phyloP scores from a whole-genome alignment of 768 basidiomycete genomes.

The Boletus coccyginus region DNA sequence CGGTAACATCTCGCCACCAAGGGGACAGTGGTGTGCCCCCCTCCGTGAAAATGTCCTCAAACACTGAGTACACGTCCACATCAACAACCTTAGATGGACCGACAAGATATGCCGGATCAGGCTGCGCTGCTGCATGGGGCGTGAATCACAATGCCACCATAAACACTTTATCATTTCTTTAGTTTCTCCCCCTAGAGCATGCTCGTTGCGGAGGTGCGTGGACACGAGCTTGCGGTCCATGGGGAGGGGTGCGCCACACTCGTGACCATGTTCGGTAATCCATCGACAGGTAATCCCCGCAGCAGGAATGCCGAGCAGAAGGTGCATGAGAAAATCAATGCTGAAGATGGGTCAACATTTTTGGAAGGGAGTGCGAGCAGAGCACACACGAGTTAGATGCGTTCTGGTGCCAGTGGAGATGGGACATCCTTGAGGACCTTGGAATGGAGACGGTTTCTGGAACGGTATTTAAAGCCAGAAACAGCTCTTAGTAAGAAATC shows the following conservation, averaged over 20 bases:
- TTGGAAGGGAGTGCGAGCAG: no score
- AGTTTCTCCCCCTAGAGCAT: not conserved
- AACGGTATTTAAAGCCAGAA: no score
- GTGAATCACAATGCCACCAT: not conserved
- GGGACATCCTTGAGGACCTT: no score
- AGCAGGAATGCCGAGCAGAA: not conserved
- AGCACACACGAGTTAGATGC: no score
- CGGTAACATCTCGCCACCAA: not conserved
- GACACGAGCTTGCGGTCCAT: not conserved
- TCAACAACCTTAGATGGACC: not conserved
- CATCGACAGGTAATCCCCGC: not conserved
- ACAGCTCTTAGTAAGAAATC: no score
- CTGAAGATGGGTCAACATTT: not conserved
- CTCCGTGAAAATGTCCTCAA: not conserved
- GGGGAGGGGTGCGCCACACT: not conserved
- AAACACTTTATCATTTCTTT: not conserved
- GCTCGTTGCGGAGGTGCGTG: not conserved
- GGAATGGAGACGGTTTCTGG: no score
- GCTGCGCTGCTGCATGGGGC: not conserved
- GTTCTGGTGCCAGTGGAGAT: no score
- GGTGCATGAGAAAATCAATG: not conserved
- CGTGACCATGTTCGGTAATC: not conserved
- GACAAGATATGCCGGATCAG: constrained; percentile 2
- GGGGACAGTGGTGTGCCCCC: not conserved
- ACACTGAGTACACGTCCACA: constrained; percentile 7